Conservation (phyloP, 441 rosid genomes). For the Macaranga tanarius region DNA sequence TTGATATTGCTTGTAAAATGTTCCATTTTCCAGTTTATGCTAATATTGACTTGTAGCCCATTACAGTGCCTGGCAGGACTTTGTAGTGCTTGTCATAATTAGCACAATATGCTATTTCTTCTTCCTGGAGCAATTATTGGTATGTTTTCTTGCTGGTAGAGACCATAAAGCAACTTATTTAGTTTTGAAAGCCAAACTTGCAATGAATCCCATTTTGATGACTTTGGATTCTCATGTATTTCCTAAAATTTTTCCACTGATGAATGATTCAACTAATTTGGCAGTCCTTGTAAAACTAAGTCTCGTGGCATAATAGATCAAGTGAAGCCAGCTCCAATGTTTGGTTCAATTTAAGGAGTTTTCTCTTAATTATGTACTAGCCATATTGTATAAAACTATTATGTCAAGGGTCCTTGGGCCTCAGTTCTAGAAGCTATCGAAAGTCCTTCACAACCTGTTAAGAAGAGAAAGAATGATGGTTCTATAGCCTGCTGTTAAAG, state of each 20-base stretch:
- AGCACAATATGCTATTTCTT: conserved; percentile 95
- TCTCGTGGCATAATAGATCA: not conserved
- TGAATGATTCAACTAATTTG: no score
- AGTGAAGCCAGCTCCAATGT: no score
- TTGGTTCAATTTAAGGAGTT: no score
- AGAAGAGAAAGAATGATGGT: no score
- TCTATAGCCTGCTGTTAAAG: not conserved
- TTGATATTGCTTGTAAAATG: conserved; percentile 12
- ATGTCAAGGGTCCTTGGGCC: not conserved
- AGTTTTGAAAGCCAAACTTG: conserved; percentile 1
- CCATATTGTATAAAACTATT: not conserved
- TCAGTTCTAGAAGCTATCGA: not conserved
- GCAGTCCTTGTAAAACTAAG: not conserved
- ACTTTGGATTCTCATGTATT: not conserved
- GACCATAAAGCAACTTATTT: not conserved
- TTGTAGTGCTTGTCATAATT: conserved; percentile 85
- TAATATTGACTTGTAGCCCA: conserved; percentile 10
- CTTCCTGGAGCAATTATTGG: conserved; percentile 96
- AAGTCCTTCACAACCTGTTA: not conserved
- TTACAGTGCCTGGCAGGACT: conserved; percentile 97
- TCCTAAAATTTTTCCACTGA: no score
- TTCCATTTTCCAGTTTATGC: conserved; percentile 4
- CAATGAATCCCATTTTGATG: not conserved
- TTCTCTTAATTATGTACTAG: not conserved
- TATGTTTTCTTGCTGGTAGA: conserved; percentile 38